Evolutionary conservation across 176 grass and related monocot species (phyloP), one percentile per base, ranked within the genome.

Genomic region (Carex myosuroides): DNA sequence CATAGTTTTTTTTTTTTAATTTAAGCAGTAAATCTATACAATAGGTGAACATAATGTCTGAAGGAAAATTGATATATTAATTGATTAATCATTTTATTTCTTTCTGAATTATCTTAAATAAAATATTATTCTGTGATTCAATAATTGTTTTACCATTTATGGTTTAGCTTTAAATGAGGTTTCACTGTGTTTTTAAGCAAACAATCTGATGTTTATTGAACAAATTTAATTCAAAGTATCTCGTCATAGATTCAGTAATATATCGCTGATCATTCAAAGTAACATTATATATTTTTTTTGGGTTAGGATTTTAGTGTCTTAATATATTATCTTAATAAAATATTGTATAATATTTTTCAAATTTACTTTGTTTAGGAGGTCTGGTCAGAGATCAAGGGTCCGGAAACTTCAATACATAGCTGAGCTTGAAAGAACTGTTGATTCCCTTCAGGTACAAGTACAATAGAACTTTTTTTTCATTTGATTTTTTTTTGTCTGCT

Each of bases 361-460:
- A 69, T 89, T 88, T 42, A 81, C 84, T 87, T 65, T 33, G 85
- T 82, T 86, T 86, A 99, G 97, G 88, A 88, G 93, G 74, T 95
- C 93, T 59, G 97, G 97, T 12, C 97, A 99, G 84, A 91, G 97
- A 92, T 99, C 97, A 84, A 93, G 93, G 91, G 93, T 99, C 33
- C 84, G 93, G 50, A 99, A 99, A 62, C 97, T 96, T 88, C 93
- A 99, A 74, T 95, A 99, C 85, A 99, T 99, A 79, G 91, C 91
- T 92, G 97, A 99, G 85, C 93, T 99, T 84, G 93, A 99, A 87
- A 90, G 85, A 74, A 92, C 88, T 76, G 93, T 99, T 84, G 91
- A 92, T 14, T 85, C 90, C 73, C 90, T 99, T 87, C 93, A 99
- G 88, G 97, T 96, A 83, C 33, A 35, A 55, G 97, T 94, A 83